phyloP scores from a whole-genome alignment of 805 yeast species.

The Yarrowia yakushimensis region DNA sequence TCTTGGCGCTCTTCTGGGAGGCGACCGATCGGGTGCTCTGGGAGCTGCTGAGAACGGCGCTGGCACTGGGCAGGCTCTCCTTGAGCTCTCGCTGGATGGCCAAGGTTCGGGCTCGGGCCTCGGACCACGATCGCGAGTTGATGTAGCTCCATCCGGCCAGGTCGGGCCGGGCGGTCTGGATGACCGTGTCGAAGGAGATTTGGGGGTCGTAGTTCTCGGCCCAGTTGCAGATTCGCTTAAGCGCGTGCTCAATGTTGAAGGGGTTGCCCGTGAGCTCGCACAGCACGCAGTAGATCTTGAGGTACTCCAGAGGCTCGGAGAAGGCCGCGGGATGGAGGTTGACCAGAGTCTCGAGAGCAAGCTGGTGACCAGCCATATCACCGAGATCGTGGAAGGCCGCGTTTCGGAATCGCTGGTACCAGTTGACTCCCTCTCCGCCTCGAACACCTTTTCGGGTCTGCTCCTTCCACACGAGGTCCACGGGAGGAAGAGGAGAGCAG shows the following conservation, averaged over 20 bases:
- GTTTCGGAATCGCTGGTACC: slow-evolving; percentile 22
- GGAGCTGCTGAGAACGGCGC: neutral
- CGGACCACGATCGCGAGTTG: slow-evolving; percentile 24
- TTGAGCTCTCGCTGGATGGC: slow-evolving; percentile 24
- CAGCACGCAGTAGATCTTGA: slow-evolving; percentile 9
- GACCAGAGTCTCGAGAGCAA: slow-evolving; percentile 16
- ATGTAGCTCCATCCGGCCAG: slow-evolving; percentile 17
- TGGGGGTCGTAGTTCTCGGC: slow-evolving; percentile 23
- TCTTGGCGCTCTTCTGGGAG: slow-evolving; percentile 13
- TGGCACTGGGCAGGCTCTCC: slow-evolving; percentile 12
- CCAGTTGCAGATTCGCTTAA: slow-evolving; percentile 24
- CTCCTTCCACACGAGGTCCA: slow-evolving; percentile 19
- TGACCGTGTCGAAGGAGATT: slow-evolving; percentile 14
- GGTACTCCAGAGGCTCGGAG: slow-evolving; percentile 18
- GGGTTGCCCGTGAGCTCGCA: slow-evolving; percentile 24
- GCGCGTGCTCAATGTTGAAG: slow-evolving; percentile 23
- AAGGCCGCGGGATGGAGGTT: slow-evolving; percentile 20
- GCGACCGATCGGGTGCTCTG: slow-evolving; percentile 7
- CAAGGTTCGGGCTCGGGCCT: slow-evolving; percentile 21
- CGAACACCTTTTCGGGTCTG: slow-evolving; percentile 12
- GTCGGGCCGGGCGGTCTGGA: slow-evolving; percentile 8
- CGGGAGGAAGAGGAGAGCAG: slow-evolving; percentile 18
- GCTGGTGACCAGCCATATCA: slow-evolving; percentile 19
- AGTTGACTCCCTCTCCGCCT: slow-evolving; percentile 19
- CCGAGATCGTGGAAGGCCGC: slow-evolving; percentile 22